Conservation (phyloP, 2,329 filamentous ascomycete species). For the Fusarium poae region DNA sequence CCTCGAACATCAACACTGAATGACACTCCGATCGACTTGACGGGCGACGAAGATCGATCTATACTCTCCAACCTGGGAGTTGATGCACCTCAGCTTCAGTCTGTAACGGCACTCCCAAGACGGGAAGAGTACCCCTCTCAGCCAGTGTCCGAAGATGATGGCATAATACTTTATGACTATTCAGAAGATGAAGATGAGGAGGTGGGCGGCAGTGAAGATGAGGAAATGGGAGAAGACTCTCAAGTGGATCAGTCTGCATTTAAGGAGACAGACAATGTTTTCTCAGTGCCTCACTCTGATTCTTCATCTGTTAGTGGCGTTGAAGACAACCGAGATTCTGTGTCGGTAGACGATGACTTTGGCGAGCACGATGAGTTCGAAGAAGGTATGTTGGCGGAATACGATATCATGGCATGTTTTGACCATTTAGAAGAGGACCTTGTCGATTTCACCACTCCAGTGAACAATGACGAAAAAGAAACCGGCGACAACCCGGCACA, state of each 20-base stretch:
- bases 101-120: background rate
- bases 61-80: constrained; percentile 24
- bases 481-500: background rate
- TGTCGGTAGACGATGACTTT: constrained; percentile 30
- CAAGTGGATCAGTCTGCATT: constrained; percentile 31
- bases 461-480: background rate
- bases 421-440: constrained; percentile 27
- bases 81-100: constrained; percentile 4
- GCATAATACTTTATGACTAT: too few species aligned
- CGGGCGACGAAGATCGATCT: constrained; percentile 37
- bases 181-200: constrained; percentile 9
- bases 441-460: background rate
- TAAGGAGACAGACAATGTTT: constrained; percentile 34
- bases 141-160: background rate
- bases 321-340: constrained; percentile 1
- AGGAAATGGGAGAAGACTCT: constrained; percentile 7
- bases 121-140: background rate
- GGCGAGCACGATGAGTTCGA: constrained; percentile 46
- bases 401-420: constrained; percentile 6
- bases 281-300: constrained; percentile 17
- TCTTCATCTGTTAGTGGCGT: background rate
- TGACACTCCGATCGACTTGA: constrained; percentile 43
- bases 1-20: constrained; percentile 13
- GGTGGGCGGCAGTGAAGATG: background rate
- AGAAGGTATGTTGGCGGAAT: constrained; percentile 21